These are phyloP conservation scores for Phytophthora litchii DNA, from an alignment of 352 stramenopile genomes.

Conservation along the genomic window DNA sequence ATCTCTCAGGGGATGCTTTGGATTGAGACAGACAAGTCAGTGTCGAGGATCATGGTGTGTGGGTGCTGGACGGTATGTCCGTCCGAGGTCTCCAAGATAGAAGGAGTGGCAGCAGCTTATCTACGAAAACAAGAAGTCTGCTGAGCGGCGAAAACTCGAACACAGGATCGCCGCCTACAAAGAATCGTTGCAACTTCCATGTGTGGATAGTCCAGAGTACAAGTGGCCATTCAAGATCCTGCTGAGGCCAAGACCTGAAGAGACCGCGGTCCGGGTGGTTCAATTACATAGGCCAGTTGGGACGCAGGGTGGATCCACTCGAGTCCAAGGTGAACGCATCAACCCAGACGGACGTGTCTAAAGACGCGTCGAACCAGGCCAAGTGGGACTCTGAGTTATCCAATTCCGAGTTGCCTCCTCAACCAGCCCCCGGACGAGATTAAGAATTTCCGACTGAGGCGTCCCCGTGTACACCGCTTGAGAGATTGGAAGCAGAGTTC, in stretches of 20 bases:
- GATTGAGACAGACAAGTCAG: neutral
- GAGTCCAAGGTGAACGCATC: neutral
- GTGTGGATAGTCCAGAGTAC: neutral
- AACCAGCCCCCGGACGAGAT: too few relatives aligned
- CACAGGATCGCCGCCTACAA: too few relatives aligned
- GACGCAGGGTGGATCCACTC: neutral
- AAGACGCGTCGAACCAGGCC: neutral
- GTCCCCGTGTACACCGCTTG: neutral
- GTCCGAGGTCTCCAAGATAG: neutral
- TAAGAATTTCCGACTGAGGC: too few relatives aligned
- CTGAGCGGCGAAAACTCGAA: neutral
- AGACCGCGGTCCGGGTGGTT: neutral
- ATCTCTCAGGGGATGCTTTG: neutral
- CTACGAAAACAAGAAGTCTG: neutral
- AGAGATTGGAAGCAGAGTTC: neutral
- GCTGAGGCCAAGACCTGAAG: neutral
- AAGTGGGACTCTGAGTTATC: neutral
- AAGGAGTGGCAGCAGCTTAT: constrained; percentile 1
- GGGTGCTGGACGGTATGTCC: neutral
- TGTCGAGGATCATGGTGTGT: neutral
- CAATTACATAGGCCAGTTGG: neutral
- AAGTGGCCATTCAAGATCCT: neutral
- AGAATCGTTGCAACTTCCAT: neutral
- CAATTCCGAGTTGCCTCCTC: too few relatives aligned
- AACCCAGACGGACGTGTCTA: neutral